phyloP scores from a whole-genome alignment of 306 rosid genomes.

The Trifolium pratense region DNA sequence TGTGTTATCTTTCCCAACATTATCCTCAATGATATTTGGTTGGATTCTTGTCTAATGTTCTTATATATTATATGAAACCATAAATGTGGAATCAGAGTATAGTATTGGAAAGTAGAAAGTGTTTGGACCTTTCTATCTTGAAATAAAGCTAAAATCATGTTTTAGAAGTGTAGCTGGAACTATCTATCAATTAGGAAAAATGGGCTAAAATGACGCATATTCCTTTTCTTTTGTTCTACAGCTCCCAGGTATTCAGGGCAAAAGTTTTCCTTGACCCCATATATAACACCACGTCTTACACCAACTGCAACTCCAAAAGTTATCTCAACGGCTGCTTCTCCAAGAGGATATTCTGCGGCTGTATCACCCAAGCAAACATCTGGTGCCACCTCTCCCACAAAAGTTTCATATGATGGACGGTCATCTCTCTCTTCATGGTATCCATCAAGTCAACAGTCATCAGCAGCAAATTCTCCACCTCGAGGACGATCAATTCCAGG shows the following conservation, averaged over 20 bases:
- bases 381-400: slow-evolving; percentile 82
- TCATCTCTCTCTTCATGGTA: slow-evolving; percentile 77
- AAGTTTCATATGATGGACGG: slow-evolving; percentile 65
- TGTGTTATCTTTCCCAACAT: too few species aligned
- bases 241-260: slow-evolving; percentile 64
- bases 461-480: slow-evolving; percentile 97
- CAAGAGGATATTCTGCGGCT: slow-evolving; percentile 74
- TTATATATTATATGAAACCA: neutral
- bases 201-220: slow-evolving; percentile 7
- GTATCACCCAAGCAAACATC: slow-evolving; percentile 70
- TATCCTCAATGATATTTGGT: neutral
- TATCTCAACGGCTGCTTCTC: slow-evolving; percentile 78
- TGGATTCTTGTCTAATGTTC: slow-evolving; percentile 34
- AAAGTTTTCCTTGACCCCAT: slow-evolving; percentile 76
- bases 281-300: slow-evolving; percentile 89
- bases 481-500: slow-evolving; percentile 71
- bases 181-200: slow-evolving; percentile 28
- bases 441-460: slow-evolving; percentile 97
- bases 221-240: slow-evolving; percentile 42
- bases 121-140: too few species aligned
- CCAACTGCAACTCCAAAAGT: slow-evolving; percentile 91
- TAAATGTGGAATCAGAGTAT: neutral
- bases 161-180: slow-evolving; percentile 14
- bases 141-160: neutral
- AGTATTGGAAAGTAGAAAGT: too few species aligned